Evolutionary conservation across 495 filamentous ascomycete species (phyloP), one percentile per base, ranked within the genome.

Genomic region (Hyaloscypha finlandica): DNA sequence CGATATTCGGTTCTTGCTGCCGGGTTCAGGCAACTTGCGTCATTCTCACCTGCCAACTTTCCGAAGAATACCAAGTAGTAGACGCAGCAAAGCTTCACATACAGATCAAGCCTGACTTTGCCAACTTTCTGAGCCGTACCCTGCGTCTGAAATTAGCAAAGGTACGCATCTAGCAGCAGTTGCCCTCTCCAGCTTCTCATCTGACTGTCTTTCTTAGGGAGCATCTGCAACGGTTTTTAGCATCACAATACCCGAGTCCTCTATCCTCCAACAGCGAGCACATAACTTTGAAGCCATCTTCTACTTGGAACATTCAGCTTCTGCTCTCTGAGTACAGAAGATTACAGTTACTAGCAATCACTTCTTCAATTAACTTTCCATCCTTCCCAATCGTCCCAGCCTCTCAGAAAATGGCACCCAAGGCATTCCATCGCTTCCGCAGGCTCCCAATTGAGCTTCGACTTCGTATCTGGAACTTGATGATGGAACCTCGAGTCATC

Each of bases 381-480:
- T 6, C 35, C 6, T 12, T 8, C 8, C 12, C 9, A 48, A 16
- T 19, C 16, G 42, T 16, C 4, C 6, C 16, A 14, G 16, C 16
- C 42, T 4, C 42, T 48, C 11, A 6, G 4, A 48, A 48, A 48
- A 65, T 65, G 63, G 32, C 63, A 30, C 63, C 54, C 32, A 42
- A 51, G 48, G 29, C 20, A 1, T 51, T 65, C 22, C 8, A 39
- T 19, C 5, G 22, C 16, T 66, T 66, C 45, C 16, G 22, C 6
- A 57, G 39, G 12, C 57, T 66, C 31, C 64, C 64, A 31, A 29
- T 66, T 6, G 64, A 66, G 45, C 30, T 66, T 29, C 37, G 56
- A 25, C 29, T 39, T 29, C 35, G 39, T 8, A 66, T 66, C 9
- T 66, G 64, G 64, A 12, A 8, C 32, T 39, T 66, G 39, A 22